These are phyloP conservation scores for Phytophthora vignae DNA, from an alignment of 352 stramenopile species.

Conservation along the genomic window DNA sequence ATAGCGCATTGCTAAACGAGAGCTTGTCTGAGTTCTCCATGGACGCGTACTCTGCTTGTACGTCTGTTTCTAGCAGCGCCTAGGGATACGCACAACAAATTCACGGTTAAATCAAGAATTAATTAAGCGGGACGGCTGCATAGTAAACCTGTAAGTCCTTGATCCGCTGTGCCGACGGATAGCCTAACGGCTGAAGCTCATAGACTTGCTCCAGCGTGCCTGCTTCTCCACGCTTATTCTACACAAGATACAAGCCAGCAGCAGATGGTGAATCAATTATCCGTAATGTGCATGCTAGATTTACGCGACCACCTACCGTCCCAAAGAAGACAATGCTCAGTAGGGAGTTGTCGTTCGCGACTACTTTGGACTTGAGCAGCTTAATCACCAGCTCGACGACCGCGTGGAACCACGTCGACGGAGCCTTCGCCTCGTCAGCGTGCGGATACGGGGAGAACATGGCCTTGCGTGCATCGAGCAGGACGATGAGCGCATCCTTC, in stretches of 20 bases:
- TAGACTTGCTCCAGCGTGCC: conserved; percentile 74
- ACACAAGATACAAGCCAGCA: conserved; percentile 1
- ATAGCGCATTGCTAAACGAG: conserved; percentile 84
- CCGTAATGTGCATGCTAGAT: not conserved
- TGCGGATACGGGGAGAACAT: conserved; percentile 69
- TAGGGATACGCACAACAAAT: conserved; percentile 9
- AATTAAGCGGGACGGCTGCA: not conserved
- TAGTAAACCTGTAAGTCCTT: conserved; percentile 66
- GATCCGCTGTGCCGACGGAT: conserved; percentile 73
- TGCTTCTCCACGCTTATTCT: conserved; percentile 71
- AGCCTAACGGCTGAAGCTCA: conserved; percentile 81
- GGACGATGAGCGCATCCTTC: conserved; percentile 81
- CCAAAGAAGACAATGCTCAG: conserved; percentile 83
- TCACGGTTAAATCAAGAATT: not conserved
- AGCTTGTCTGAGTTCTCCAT: conserved; percentile 71
- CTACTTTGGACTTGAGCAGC: conserved; percentile 80
- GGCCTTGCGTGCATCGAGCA: conserved; percentile 71
- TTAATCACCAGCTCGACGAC: conserved; percentile 73
- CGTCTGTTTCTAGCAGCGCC: conserved; percentile 58
- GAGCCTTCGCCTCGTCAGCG: conserved; percentile 17
- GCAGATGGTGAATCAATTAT: not conserved
- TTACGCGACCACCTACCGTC: conserved; percentile 44
- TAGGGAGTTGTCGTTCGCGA: conserved; percentile 83
- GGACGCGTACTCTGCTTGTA: conserved; percentile 53
- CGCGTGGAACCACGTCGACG: conserved; percentile 77